Base-by-base conservation (phyloP, 805 yeast genomes). In the Candida nanaspora region DNA sequence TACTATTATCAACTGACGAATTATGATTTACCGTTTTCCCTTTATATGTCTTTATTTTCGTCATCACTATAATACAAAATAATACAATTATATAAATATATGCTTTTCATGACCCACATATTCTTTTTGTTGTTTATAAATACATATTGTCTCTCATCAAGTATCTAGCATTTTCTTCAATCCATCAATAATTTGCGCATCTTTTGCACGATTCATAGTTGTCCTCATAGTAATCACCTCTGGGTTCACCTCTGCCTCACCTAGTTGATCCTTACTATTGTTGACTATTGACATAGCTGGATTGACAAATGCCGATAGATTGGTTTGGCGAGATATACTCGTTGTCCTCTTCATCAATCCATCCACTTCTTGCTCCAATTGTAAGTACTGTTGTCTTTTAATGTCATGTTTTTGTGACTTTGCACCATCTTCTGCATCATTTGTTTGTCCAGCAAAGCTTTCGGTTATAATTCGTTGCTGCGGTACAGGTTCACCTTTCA, bases 401-500 rank as follows among this genome's bases (percentile, higher is more conserved):
- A 37, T 20, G 4, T 13, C 7, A 7, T 35, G 18, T 9, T 20
- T 28, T 19, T 3, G 11, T 18, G 37, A 15, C 25, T n/a, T n/a
- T n/a, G n/a, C n/a, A n/a, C n/a, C n/a, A 20, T 16, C 30, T 8
- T 28, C 30, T 28, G 30, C n/a, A n/a, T n/a, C n/a, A n/a, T n/a
- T n/a, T n/a, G n/a, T n/a, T n/a, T n/a, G n/a, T n/a, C n/a, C n/a
- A n/a, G n/a, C n/a, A n/a, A n/a, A n/a, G n/a, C n/a, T n/a, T n/a
- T n/a, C n/a, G n/a, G n/a, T n/a, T n/a, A n/a, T n/a, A n/a, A n/a
- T n/a, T n/a, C n/a, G n/a, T n/a, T n/a, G n/a, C n/a, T n/a, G n/a
- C n/a, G n/a, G 43, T 16, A 43, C 30, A 19, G 37, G 45, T 36
- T 46, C 50, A 32, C 44, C 46, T 42, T 49, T 40, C 58, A 53